These are phyloP conservation scores for Rhodosporidiobolus odoratus DNA, from an alignment of 768 basidiomycete species.

Conservation along the genomic window DNA sequence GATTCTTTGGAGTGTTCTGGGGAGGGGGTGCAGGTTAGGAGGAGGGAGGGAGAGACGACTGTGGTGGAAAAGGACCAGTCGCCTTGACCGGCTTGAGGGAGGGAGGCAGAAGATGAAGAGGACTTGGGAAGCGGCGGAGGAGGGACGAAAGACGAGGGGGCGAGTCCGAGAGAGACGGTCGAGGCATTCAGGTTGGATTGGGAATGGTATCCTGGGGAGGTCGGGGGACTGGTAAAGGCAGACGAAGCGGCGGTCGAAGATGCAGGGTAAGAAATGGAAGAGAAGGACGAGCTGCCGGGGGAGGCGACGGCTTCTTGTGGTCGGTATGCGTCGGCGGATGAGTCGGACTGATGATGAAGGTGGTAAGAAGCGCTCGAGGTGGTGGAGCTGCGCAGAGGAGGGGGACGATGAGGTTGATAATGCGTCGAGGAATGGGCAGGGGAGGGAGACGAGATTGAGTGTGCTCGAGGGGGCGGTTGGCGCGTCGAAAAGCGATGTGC, in stretches of 20 bases:
- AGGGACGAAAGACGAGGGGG: not conserved
- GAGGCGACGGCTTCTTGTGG: not conserved
- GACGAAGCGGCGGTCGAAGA: not conserved
- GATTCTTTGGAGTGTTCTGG: not conserved
- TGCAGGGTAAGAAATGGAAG: not conserved
- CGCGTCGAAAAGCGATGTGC: too few species aligned
- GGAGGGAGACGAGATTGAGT: not conserved
- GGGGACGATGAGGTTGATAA: not conserved
- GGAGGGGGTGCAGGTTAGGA: not conserved
- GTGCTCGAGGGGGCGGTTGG: too few species aligned
- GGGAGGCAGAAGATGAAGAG: not conserved
- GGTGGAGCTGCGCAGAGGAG: not conserved
- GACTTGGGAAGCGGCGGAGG: not conserved
- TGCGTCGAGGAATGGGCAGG: not conserved
- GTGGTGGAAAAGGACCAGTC: not conserved
- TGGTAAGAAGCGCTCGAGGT: not conserved
- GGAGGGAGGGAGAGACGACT: constrained; percentile 10
- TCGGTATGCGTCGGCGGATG: not conserved
- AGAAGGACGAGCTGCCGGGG: not conserved
- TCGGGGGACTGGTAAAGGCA: not conserved
- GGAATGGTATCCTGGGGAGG: not conserved
- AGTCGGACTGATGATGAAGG: not conserved
- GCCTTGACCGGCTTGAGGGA: not conserved
- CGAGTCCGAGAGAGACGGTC: not conserved
- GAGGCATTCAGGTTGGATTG: not conserved